phyloP scores from a whole-genome alignment of 305 asterid genomes.

The Plantago lanceolata region DNA sequence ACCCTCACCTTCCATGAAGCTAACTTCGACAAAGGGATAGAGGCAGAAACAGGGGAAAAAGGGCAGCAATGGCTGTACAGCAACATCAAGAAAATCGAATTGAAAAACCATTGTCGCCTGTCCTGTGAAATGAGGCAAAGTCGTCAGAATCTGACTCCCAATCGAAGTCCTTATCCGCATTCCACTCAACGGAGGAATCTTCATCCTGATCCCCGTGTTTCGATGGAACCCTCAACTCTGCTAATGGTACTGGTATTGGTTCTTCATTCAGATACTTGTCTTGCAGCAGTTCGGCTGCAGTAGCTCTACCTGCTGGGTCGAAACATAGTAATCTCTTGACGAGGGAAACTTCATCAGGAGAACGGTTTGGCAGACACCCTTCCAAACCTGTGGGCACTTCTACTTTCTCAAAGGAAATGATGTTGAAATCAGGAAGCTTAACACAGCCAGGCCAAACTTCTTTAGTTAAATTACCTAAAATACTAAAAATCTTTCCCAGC shows the following conservation, averaged over 20 bases:
- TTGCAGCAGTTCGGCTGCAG: conserved; percentile 70
- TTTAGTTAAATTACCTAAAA: conserved; percentile 67
- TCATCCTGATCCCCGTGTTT: conserved; percentile 44
- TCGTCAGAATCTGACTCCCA: conserved; percentile 77
- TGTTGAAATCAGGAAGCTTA: conserved; percentile 79
- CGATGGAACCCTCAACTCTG: conserved; percentile 72
- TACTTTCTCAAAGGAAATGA: conserved; percentile 64
- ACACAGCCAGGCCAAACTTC: conserved; percentile 82
- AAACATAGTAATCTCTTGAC: conserved; percentile 58
- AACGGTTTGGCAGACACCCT: conserved; percentile 50
- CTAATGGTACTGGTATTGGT: conserved; percentile 57
- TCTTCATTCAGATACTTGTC: conserved; percentile 80
- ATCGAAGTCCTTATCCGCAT: conserved; percentile 40
- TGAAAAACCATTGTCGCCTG: conserved; percentile 57
- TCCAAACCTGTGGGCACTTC: conserved; percentile 68
- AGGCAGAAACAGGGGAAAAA: background rate
- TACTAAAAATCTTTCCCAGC: conserved; percentile 53
- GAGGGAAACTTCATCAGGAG: conserved; percentile 57
- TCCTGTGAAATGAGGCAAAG: conserved; percentile 49
- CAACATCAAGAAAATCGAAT: conserved; percentile 53
- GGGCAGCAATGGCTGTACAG: background rate
- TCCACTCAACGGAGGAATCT: conserved; percentile 52
- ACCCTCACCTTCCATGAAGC: background rate
- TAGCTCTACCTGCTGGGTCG: conserved; percentile 67
- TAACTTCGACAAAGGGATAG: background rate